Conservation (phyloP, 192 early-diverging fungal species). For the Spizellomyces punctatus region DNA sequence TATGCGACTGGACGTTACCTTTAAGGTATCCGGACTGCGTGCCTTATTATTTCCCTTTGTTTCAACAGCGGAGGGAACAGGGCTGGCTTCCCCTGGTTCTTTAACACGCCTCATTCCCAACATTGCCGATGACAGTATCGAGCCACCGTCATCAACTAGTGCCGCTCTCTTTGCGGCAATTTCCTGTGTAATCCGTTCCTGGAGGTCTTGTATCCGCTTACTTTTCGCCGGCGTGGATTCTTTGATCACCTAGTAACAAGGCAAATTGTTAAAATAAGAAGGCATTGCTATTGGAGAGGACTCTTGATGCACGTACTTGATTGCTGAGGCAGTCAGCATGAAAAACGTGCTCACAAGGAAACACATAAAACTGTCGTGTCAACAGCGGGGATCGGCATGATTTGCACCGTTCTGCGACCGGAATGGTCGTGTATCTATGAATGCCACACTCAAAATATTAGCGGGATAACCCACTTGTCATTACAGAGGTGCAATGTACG, state of each 20-base stretch:
- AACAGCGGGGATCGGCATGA: conserved; percentile 78
- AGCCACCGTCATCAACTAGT: background rate
- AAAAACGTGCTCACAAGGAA: conserved; percentile 94
- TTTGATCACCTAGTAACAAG: conserved; percentile 45
- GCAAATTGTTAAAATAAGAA: background rate
- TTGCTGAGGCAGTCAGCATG: conserved; percentile 90
- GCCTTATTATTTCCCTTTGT: conserved; percentile 15
- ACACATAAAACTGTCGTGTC: conserved; percentile 88
- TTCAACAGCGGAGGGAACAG: conserved; percentile 5
- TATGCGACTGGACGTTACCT: background rate
- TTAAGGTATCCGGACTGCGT: background rate
- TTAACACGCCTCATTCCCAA: conserved; percentile 6
- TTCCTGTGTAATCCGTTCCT: conserved; percentile 58
- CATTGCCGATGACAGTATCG: conserved; percentile 10
- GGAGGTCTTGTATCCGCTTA: conserved; percentile 56
- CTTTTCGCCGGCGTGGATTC: conserved; percentile 50
- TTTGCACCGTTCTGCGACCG: conserved; percentile 76
- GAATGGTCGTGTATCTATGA: conserved; percentile 63
- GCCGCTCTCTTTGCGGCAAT: conserved; percentile 30
- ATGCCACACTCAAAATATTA: too few species aligned
- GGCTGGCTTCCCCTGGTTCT: background rate
- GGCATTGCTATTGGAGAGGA: background rate
- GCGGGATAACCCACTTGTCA: too few species aligned
- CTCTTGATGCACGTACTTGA: background rate
- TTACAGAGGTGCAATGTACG: conserved; percentile 4